Evolutionary conservation across 164 flowering plant genomes (phyloP).

Genomic region (Tetracentron sinense): DNA sequence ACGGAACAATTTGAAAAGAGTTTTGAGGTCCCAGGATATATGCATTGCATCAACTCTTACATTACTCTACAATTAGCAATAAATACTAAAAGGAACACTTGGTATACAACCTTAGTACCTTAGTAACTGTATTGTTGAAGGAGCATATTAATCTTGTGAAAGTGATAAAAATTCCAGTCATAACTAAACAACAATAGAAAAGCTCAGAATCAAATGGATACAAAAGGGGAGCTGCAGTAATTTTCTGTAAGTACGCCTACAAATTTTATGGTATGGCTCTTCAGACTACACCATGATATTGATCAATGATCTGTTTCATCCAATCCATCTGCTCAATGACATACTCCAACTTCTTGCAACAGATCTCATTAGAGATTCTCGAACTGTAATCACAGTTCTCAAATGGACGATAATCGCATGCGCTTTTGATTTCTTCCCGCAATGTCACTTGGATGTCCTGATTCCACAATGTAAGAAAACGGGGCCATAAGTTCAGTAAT

Average conservation of each 20-base stretch:
- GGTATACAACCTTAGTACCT: too few relatives aligned
- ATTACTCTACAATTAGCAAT: too few relatives aligned
- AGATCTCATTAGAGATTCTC: conserved; percentile 77
- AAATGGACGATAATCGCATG: conserved; percentile 87
- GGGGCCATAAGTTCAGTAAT: not conserved
- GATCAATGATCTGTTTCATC: conserved; percentile 58
- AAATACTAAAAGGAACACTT: too few relatives aligned
- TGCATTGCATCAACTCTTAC: too few relatives aligned
- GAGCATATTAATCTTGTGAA: too few relatives aligned
- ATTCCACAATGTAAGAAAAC: conserved; percentile 2
- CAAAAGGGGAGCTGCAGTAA: too few relatives aligned
- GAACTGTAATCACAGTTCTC: conserved; percentile 87
- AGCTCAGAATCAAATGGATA: not conserved
- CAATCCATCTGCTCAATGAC: conserved; percentile 52
- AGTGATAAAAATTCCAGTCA: too few relatives aligned
- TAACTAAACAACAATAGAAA: not conserved
- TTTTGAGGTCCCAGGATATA: too few relatives aligned
- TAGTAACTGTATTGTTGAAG: too few relatives aligned
- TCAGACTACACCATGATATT: conserved; percentile 34
- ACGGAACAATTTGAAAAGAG: too few relatives aligned
- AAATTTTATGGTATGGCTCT: too few relatives aligned
- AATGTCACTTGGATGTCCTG: conserved; percentile 80
- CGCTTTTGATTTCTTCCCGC: conserved; percentile 85
- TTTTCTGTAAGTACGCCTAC: too few relatives aligned
- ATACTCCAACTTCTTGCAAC: conserved; percentile 71